Evolutionary conservation across 1,284 basidiomycete genomes (phyloP), one percentile per base, ranked within the genome.

Genomic region (Psilocybe mexicana): DNA sequence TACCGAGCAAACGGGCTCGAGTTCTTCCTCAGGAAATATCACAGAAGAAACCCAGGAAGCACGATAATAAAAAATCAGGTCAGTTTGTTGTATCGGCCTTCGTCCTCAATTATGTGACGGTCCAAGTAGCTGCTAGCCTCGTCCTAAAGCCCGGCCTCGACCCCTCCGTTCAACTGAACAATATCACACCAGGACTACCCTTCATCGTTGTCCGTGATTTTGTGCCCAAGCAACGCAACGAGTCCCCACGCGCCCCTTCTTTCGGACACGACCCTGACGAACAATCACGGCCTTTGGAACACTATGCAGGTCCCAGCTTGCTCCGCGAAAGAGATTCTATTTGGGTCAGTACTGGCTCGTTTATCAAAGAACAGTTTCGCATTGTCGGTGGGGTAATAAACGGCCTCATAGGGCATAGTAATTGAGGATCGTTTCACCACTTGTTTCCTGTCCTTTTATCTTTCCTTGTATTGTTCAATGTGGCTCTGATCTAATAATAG

Each of bases 401-500:
- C 35, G 46, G 14, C 30, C 11, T 48, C 10, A 48, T 48, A 48
- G 28, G 6, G 5, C 30, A 6, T 14, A 6, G 18, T 33, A 14
- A 33, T 35, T 48, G 46, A 48, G 8, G 30, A 33, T 8, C 8
- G 30, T 48, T 40, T 12, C 38, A 11, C 38, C 6, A 25, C 7
- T 10, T 28, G 14, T 26, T 30, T 48, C 46, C 18, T 18, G 28
- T 18, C 23, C 28, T 46, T 46, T 14, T 48, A n/a, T 33, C 12
- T 8, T 3, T 30, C 46, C 10, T 8, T 30, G 23, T 12, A 30
- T 3, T n/a, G 6, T 30, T 47, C 43, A 23, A 35, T 35, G 46
- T 48, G 46, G 46, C 28, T 35, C 10, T 33, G 14, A 48, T 48
- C 28, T 48, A 48, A 48, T n/a, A 48, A 35, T 48, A 48, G 46